A percentile compares a stretch with the other conserved stretches of the same genome.
These are phyloP conservation scores for Aurinia saxatilis DNA, from an alignment of 345 rosid species.

Conservation along the genomic window DNA sequence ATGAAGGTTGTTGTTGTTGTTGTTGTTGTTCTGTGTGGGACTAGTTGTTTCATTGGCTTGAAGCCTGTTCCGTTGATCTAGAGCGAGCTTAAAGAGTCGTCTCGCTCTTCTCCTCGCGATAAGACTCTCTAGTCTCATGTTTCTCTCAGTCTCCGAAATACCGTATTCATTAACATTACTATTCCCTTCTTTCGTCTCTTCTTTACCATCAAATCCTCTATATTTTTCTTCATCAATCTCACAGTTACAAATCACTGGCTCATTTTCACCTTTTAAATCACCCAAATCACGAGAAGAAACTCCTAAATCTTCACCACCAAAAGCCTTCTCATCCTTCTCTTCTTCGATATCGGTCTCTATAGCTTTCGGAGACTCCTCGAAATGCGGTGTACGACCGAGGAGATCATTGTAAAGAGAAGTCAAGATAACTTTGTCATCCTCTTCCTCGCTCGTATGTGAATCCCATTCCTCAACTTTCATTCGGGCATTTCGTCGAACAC, in stretches of 20 bases:
- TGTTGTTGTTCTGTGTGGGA: constrained; percentile 12
- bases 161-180: constrained; percentile 73
- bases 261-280: not conserved
- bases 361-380: constrained; percentile 32
- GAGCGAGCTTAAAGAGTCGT: constrained; percentile 39
- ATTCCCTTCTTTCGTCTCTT: constrained; percentile 64
- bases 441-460: constrained; percentile 20
- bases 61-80: constrained; percentile 23
- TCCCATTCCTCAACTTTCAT: constrained; percentile 35
- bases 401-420: constrained; percentile 23
- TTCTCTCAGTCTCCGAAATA: constrained; percentile 68
- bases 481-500: constrained; percentile 42
- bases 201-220: constrained; percentile 31
- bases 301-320: not conserved
- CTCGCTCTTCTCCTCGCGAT: constrained; percentile 71
- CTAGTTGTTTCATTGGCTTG: constrained; percentile 19
- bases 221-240: constrained; percentile 35
- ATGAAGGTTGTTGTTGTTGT: constrained; percentile 23
- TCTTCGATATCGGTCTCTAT: not conserved
- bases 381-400: constrained; percentile 18
- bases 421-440: constrained; percentile 18
- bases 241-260: constrained; percentile 14
- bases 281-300: not conserved
- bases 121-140: constrained; percentile 64
- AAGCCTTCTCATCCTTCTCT: not conserved